Conservation (phyloP, 805 yeast genomes). For the Ascoidea asiatica region DNA sequence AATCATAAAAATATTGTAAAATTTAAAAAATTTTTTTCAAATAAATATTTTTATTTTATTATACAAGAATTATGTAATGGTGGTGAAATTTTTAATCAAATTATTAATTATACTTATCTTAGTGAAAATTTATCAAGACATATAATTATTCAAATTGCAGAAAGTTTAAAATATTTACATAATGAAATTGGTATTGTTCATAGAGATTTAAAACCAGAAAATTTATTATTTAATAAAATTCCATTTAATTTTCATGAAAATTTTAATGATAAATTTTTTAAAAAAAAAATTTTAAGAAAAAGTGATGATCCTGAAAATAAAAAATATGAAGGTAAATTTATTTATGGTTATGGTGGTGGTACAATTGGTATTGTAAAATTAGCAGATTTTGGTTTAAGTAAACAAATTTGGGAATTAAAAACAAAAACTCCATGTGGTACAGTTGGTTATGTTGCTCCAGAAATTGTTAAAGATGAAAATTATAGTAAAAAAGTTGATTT, state of each 20-base stretch:
- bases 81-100: slow-evolving; percentile 62
- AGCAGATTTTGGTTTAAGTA: slow-evolving; percentile 93
- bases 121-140: slow-evolving; percentile 54
- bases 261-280: slow-evolving; percentile 7
- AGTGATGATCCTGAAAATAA: slow-evolving; percentile 62
- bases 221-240: slow-evolving; percentile 51
- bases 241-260: slow-evolving; percentile 28
- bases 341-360: slow-evolving; percentile 79
- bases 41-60: slow-evolving; percentile 46
- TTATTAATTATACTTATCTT: slow-evolving; percentile 53
- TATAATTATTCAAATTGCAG: slow-evolving; percentile 47
- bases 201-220: slow-evolving; percentile 76
- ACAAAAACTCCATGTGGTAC: slow-evolving; percentile 98
- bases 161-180: slow-evolving; percentile 57
- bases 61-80: slow-evolving; percentile 65
- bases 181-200: slow-evolving; percentile 68
- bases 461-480: slow-evolving; percentile 85
- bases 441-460: slow-evolving; percentile 97
- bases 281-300: slow-evolving; percentile 30
- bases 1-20: slow-evolving; percentile 51
- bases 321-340: slow-evolving; percentile 78
- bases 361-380: slow-evolving; percentile 80
- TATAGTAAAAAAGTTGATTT: slow-evolving; percentile 92
- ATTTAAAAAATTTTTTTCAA: slow-evolving; percentile 54
- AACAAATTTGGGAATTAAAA: slow-evolving; percentile 75